Evolutionary conservation across 192 early-diverging fungal species (phyloP).

Genomic region (Gaertneriomyces sp.): DNA sequence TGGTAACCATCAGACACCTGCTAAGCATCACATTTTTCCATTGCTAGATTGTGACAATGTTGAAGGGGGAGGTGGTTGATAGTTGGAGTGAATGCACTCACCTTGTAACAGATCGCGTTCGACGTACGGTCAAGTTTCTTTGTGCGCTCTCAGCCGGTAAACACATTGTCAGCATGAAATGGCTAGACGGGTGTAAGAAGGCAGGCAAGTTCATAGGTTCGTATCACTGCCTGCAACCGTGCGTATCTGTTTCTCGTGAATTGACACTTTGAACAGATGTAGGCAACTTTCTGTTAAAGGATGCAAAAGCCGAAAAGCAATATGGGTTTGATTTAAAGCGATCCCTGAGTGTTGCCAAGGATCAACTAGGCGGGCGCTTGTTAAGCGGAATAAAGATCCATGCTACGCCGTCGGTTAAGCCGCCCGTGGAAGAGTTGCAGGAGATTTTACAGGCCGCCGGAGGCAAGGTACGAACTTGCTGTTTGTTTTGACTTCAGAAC

Average conservation of each 20-base stretch:
- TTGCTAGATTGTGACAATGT: conserved; percentile 16
- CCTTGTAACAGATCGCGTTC: conserved; percentile 45
- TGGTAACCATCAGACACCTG: too few relatives aligned
- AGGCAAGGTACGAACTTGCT: conserved; percentile 26
- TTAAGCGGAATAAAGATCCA: conserved; percentile 35
- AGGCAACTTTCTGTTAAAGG: conserved; percentile 39
- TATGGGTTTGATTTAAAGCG: conserved; percentile 36
- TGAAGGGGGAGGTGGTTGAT: conserved; percentile 32
- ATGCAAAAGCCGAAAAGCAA: conserved; percentile 37
- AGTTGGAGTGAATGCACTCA: conserved; percentile 44
- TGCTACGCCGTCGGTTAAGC: conserved; percentile 36
- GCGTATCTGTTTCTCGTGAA: conserved; percentile 2
- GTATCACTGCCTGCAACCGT: not conserved
- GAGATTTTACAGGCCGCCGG: conserved; percentile 46
- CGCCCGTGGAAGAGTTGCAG: conserved; percentile 32
- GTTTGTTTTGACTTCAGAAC: not conserved
- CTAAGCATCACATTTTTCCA: too few relatives aligned
- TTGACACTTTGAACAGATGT: conserved; percentile 27
- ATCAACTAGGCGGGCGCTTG: not conserved
- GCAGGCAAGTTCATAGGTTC: conserved; percentile 39
- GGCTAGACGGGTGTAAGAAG: conserved; percentile 48
- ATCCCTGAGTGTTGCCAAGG: conserved; percentile 16
- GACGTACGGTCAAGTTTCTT: conserved; percentile 50
- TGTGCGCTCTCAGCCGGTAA: conserved; percentile 44
- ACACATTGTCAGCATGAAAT: conserved; percentile 41